These are phyloP conservation scores for Sarcomyxa edulis DNA, from an alignment of 768 basidiomycete species.

Conservation along the genomic window DNA sequence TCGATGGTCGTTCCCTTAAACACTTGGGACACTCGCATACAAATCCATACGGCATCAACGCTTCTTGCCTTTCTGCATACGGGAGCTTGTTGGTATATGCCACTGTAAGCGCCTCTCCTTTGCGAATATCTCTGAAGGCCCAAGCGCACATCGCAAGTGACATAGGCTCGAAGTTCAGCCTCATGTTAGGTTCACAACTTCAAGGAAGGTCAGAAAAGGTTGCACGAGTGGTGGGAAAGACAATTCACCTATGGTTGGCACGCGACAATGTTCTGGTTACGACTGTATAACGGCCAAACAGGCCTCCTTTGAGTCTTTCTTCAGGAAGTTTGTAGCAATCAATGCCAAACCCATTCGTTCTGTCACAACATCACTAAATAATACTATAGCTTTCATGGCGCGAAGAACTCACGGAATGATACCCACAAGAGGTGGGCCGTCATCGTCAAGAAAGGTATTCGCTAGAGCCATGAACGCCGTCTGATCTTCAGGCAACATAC, in stretches of 20 bases:
- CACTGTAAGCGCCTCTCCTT: conserved; percentile 29
- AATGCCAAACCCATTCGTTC: neutral
- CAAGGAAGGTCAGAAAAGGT: conserved; percentile 5
- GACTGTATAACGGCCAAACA: conserved; percentile 8
- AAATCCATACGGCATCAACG: conserved; percentile 24
- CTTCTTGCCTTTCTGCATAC: conserved; percentile 16
- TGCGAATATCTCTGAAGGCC: conserved; percentile 21
- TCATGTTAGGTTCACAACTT: conserved; percentile 20
- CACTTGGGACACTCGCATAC: conserved; percentile 32
- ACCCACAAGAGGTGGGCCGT: neutral
- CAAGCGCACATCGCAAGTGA: conserved; percentile 23
- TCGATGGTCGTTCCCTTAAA: no score
- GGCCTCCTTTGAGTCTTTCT: neutral
- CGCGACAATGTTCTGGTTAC: no score
- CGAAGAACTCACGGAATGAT: neutral
- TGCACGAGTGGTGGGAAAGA: conserved; percentile 16
- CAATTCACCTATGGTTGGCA: no score
- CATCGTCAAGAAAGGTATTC: conserved; percentile 15
- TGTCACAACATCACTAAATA: neutral
- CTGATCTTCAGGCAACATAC: conserved; percentile 16
- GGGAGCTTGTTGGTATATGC: conserved; percentile 16
- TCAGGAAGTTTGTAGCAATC: neutral
- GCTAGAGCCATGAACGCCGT: conserved; percentile 18
- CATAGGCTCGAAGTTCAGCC: conserved; percentile 14
- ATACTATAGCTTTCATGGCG: no score